Percentiles rank a stretch among this genome's conserved stretches.
Evolutionary conservation across 176 grass and related monocot genomes (phyloP).

Genomic region (Dactylis glomerata): DNA sequence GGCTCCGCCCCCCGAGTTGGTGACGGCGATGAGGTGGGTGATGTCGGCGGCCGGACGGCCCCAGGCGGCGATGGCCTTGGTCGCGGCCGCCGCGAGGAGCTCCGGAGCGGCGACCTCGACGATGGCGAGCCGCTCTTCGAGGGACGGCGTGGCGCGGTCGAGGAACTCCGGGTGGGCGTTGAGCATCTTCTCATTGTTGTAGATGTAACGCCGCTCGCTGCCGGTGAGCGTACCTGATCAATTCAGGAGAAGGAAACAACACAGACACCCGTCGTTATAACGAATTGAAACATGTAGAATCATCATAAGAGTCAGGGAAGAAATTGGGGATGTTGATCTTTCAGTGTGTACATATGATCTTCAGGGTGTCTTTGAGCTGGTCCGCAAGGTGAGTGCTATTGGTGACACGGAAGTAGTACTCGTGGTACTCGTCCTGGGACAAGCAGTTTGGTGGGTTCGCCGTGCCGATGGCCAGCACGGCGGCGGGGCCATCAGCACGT

Average conservation of each 20-base stretch:
- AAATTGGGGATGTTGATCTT: too few species aligned
- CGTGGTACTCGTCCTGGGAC: neutral
- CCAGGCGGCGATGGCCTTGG: neutral
- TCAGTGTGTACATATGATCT: neutral
- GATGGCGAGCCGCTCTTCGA: neutral
- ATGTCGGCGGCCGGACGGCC: neutral
- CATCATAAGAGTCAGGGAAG: neutral
- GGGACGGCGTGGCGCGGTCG: neutral
- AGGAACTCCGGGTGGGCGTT: neutral
- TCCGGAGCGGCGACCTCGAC: neutral
- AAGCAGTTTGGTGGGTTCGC: neutral
- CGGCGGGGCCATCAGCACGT: neutral
- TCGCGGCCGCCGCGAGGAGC: neutral
- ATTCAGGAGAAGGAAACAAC: neutral
- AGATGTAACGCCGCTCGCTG: neutral
- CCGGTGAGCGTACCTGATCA: neutral
- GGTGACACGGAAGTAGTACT: neutral
- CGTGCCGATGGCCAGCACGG: neutral
- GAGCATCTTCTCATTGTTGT: neutral
- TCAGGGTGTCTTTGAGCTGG: neutral
- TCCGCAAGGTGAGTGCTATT: neutral
- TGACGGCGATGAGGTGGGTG: neutral
- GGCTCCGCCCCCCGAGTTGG: neutral
- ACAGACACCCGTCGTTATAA: too few species aligned
- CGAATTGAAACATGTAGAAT: neutral